Base-by-base conservation (phyloP, 441 rosid species). In the Mallotus repandus region DNA sequence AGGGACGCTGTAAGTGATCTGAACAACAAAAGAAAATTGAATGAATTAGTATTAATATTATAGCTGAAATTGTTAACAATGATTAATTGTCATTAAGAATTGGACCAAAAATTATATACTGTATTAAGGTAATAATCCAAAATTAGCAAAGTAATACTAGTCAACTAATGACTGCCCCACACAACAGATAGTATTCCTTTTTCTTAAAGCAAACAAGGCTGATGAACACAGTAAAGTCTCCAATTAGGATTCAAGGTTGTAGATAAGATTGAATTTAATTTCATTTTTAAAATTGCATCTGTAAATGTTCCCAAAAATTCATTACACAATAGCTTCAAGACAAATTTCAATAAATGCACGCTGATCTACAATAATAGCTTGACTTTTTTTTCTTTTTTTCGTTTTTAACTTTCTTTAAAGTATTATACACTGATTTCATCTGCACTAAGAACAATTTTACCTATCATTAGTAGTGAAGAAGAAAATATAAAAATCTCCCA, bases 1-100 rank as follows among this genome's bases (percentile, higher is more conserved):
- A 4, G 99, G 99, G 67, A 95, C 82, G 71, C 93, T 91, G 79
- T 63, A 91, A 55, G 98, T 95, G 73, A 92, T 77, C 96, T 91
- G 86, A 49, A 77, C 38, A 80, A 74, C 50, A 15, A 19, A 53
- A 58, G 52, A 67, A 38, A 7, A 1, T 29, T 6, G 32, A 25
- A 46, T 25, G 16, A 48, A 32, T 48, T 65, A 18, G 32, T 29
- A 29, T 29, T 29, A 29, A 29, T 29, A 29, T 29, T 29, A 29
- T 29, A 29, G 32, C 32, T 29, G 2, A 2, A 29, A 29, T 2
- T 1, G 32, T 1, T 11, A 35, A 6, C 6, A 56, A 43, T 43
- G 46, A 5, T 32, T 8, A 49, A 52, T 58, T 5, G 4, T 59
- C 29, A 25, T 29, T 5, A 29, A 9, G 49, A 54, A 54, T 29